Evolutionary conservation across 176 grass and related monocot genomes (phyloP).

Genomic region (Oryza coarctata): DNA sequence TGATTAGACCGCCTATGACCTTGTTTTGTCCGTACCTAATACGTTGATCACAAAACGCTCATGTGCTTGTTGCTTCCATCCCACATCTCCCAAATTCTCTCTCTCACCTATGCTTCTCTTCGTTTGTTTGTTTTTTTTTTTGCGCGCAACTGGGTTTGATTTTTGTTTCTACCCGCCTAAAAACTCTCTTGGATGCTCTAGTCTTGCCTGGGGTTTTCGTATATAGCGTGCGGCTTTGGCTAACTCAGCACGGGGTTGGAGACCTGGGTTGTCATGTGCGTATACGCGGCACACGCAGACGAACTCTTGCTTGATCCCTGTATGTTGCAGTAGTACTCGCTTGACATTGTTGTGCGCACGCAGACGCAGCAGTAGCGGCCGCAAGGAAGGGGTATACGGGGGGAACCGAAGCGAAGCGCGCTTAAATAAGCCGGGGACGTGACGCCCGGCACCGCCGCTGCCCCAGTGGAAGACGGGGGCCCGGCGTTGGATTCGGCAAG

Average conservation of each 20-base stretch:
- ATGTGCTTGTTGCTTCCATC: neutral
- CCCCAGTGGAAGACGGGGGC: no score
- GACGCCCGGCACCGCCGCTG: no score
- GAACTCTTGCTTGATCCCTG: no score
- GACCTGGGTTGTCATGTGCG: neutral
- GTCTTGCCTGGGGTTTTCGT: no score
- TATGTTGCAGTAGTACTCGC: neutral
- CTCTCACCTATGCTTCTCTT: neutral
- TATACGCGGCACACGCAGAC: neutral
- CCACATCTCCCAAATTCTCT: neutral
- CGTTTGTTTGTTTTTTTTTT: neutral
- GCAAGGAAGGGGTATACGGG: no score
- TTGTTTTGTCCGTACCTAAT: slow-evolving; percentile 33
- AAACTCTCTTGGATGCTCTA: neutral
- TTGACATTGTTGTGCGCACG: neutral
- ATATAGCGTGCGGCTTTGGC: neutral
- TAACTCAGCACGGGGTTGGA: no score
- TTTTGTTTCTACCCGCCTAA: neutral
- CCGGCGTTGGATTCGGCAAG: no score
- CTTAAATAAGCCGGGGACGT: neutral
- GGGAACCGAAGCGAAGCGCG: no score
- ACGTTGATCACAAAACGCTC: neutral
- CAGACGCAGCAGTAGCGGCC: no score
- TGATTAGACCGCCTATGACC: slow-evolving; percentile 20
- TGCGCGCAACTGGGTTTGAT: neutral